phyloP scores from a whole-genome alignment of 176 grass and related monocot genomes.

The Oryza rufipogon region DNA sequence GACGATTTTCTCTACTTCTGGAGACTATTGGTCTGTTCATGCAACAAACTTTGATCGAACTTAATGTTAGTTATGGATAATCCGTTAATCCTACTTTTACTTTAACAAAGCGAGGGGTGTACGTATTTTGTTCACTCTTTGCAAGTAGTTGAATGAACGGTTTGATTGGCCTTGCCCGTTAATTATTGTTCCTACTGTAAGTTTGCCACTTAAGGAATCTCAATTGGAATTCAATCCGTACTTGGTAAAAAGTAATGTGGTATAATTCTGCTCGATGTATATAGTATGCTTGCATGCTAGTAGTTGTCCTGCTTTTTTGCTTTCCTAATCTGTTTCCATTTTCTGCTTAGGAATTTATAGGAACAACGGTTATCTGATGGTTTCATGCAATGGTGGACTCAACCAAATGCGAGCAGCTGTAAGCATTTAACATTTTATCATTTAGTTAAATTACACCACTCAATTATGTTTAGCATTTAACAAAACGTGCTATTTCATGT shows the following conservation, averaged over 20 bases:
- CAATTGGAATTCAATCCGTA: background rate
- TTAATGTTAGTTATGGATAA: background rate
- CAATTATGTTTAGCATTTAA: slow-evolving; percentile 16
- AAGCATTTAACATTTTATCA: slow-evolving; percentile 29
- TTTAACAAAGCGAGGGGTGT: background rate
- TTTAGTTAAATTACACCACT: background rate
- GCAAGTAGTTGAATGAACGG: background rate
- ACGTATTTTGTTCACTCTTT: background rate
- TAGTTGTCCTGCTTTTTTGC: background rate
- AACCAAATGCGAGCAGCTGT: slow-evolving; percentile 87
- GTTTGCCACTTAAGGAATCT: background rate
- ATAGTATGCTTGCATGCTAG: background rate
- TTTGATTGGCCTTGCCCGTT: background rate
- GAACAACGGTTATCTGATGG: slow-evolving; percentile 79
- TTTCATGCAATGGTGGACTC: slow-evolving; percentile 86
- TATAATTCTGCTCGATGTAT: background rate
- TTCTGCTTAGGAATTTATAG: slow-evolving; percentile 64
- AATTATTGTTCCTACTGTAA: background rate
- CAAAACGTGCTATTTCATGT: slow-evolving; percentile 30
- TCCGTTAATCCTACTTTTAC: background rate
- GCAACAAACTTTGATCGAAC: background rate
- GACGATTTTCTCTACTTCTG: background rate
- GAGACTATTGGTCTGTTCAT: background rate
- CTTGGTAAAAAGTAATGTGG: background rate
- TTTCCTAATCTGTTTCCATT: background rate